A percentile compares a stretch with the other conserved stretches of the same genome.
These are phyloP conservation scores for Scedosporium boydii DNA, from an alignment of 2,329 filamentous ascomycete species.

Conservation along the genomic window DNA sequence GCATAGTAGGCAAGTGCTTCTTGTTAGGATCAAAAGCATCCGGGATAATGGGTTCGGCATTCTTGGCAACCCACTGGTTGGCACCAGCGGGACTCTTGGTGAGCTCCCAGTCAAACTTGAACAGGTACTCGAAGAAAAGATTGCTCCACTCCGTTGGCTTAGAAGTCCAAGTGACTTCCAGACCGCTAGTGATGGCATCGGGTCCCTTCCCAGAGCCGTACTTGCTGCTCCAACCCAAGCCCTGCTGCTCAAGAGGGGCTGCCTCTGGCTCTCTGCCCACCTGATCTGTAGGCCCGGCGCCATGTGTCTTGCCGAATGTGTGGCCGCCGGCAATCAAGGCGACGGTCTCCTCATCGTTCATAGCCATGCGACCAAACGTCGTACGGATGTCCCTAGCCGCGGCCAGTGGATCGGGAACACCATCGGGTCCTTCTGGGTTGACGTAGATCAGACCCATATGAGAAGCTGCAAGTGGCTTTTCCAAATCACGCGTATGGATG, in stretches of 20 bases:
- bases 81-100: constrained; percentile 67
- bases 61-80: constrained; percentile 69
- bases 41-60: constrained; percentile 56
- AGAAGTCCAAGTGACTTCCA: constrained; percentile 73
- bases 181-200: constrained; percentile 64
- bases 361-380: constrained; percentile 71
- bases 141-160: constrained; percentile 70
- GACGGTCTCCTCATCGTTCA: constrained; percentile 76
- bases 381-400: constrained; percentile 63
- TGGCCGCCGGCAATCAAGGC: constrained; percentile 72
- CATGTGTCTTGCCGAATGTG: constrained; percentile 74
- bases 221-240: constrained; percentile 63
- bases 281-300: constrained; percentile 54
- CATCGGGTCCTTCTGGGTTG: constrained; percentile 70
- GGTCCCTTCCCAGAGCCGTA: constrained; percentile 58
- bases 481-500: constrained; percentile 53
- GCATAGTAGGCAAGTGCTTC: constrained; percentile 68
- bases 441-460: constrained; percentile 73
- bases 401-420: constrained; percentile 58
- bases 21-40: constrained; percentile 60
- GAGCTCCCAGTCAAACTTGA: constrained; percentile 70
- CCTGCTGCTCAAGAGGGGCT: constrained; percentile 55
- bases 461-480: constrained; percentile 56
- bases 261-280: constrained; percentile 59
- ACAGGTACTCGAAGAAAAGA: constrained; percentile 65